Percentiles rank a stretch among this genome's conserved stretches.
Evolutionary conservation across 78 protist genomes (phyloP).

Genomic region (Capsaspora owczarzaki): DNA sequence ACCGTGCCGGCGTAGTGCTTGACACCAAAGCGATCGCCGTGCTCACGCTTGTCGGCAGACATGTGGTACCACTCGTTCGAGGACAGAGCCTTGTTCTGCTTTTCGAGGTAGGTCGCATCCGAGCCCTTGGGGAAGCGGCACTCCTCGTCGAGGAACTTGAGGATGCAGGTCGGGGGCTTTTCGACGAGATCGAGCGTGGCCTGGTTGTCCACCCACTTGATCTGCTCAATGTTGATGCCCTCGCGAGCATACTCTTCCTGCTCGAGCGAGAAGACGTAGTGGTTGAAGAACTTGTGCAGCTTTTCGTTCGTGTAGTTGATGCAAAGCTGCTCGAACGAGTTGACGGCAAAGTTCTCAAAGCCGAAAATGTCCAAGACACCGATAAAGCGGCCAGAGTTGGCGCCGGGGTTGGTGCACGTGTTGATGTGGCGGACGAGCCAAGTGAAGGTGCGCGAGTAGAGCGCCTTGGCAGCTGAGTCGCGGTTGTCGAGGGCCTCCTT

Average conservation of each 20-base stretch:
- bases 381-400: constrained; percentile 12
- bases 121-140: constrained; percentile 26
- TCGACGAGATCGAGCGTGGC: constrained; percentile 22
- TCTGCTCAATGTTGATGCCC: constrained; percentile 18
- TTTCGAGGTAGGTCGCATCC: constrained; percentile 18
- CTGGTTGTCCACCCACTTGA: constrained; percentile 27
- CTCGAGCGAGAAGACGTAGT: constrained; percentile 29
- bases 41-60: background rate
- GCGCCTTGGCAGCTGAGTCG: constrained; percentile 52
- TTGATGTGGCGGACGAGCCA: constrained; percentile 50
- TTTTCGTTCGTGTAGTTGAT: constrained; percentile 86
- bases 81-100: background rate
- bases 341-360: constrained; percentile 69
- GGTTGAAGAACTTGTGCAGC: constrained; percentile 73
- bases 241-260: constrained; percentile 42
- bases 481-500: constrained; percentile 44
- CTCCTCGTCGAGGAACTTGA: constrained; percentile 48
- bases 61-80: background rate
- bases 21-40: constrained; percentile 28
- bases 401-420: background rate
- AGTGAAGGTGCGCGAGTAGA: constrained; percentile 56
- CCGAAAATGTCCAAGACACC: constrained; percentile 88
- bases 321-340: constrained; percentile 81
- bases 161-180: constrained; percentile 22
- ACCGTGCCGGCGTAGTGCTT: constrained; percentile 67